Evolutionary conservation across 2,329 filamentous ascomycete genomes (phyloP).

Genomic region (Fusarium sp.): DNA sequence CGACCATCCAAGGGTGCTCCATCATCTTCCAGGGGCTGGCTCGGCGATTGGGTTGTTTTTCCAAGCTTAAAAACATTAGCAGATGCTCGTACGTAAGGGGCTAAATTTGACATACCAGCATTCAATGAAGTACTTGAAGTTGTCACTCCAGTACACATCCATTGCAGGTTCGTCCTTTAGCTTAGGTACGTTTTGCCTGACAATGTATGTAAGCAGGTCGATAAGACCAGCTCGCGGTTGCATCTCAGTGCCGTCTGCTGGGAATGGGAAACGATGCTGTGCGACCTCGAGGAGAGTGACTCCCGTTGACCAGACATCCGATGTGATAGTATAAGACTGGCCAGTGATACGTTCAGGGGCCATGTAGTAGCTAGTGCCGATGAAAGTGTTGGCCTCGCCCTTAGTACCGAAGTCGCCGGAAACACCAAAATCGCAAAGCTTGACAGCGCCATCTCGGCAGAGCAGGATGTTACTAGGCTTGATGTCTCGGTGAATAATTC

Average conservation of each 20-base stretch:
- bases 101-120: slow-evolving; percentile 84
- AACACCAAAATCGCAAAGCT: slow-evolving; percentile 98
- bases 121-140: slow-evolving; percentile 99
- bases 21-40: slow-evolving; percentile 99
- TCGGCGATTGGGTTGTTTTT: slow-evolving; percentile 89
- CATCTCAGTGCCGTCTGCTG: slow-evolving; percentile 95
- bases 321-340: slow-evolving; percentile 98
- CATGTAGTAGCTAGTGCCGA: slow-evolving; percentile 99
- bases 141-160: slow-evolving; percentile 94
- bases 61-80: slow-evolving; percentile 74
- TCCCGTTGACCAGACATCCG: slow-evolving; percentile 97
- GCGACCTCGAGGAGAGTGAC: slow-evolving; percentile 99
- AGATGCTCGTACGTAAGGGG: not conserved
- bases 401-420: slow-evolving; percentile 98
- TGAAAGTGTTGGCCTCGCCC: slow-evolving; percentile 98
- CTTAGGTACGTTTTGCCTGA: slow-evolving; percentile 93
- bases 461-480: slow-evolving; percentile 98
- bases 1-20: slow-evolving; percentile 98
- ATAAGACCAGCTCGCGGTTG: slow-evolving; percentile 94
- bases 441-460: slow-evolving; percentile 92
- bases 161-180: slow-evolving; percentile 94
- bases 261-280: slow-evolving; percentile 98
- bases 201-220: slow-evolving; percentile 96
- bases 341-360: slow-evolving; percentile 97
- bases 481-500: slow-evolving; percentile 99